Evolutionary conservation across 1,284 basidiomycete genomes (phyloP).

Genomic region (Heterobasidion irregulare): DNA sequence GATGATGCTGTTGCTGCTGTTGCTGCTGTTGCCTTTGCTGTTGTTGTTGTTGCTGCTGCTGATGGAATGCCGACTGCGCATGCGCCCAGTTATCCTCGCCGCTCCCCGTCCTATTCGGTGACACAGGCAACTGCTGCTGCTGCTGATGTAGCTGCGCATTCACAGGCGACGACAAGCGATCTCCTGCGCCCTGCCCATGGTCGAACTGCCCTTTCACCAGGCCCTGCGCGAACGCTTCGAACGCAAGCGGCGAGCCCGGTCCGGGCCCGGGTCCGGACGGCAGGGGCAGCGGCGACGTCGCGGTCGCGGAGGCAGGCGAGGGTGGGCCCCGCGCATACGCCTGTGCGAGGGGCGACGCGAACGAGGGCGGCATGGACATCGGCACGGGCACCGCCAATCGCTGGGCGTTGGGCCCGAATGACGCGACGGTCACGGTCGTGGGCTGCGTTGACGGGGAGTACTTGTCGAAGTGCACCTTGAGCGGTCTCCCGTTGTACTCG

Average conservation of each 20-base stretch:
- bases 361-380: not conserved
- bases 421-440: slow-evolving; percentile 16
- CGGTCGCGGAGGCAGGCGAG: too few species aligned
- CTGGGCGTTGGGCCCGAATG: slow-evolving; percentile 2
- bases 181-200: not conserved
- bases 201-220: not conserved
- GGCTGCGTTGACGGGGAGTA: slow-evolving; percentile 39
- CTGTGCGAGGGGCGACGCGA: not conserved
- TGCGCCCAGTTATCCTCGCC: not conserved
- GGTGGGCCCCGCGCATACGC: too few species aligned
- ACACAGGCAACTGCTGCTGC: slow-evolving; percentile 4
- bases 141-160: not conserved
- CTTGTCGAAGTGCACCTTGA: slow-evolving; percentile 87
- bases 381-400: not conserved
- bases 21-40: not conserved
- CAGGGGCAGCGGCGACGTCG: too few species aligned
- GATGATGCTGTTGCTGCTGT: not conserved
- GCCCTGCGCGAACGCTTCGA: not conserved
- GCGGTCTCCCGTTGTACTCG: slow-evolving; percentile 77
- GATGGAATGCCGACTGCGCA: not conserved
- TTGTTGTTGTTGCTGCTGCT: not conserved
- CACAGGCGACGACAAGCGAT: not conserved
- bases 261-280: too few species aligned
- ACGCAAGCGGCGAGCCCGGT: too few species aligned
- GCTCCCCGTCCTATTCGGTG: not conserved